These are phyloP conservation scores for Stemphylium vesicarium DNA, from an alignment of 2,329 filamentous ascomycete genomes.

Conservation along the genomic window DNA sequence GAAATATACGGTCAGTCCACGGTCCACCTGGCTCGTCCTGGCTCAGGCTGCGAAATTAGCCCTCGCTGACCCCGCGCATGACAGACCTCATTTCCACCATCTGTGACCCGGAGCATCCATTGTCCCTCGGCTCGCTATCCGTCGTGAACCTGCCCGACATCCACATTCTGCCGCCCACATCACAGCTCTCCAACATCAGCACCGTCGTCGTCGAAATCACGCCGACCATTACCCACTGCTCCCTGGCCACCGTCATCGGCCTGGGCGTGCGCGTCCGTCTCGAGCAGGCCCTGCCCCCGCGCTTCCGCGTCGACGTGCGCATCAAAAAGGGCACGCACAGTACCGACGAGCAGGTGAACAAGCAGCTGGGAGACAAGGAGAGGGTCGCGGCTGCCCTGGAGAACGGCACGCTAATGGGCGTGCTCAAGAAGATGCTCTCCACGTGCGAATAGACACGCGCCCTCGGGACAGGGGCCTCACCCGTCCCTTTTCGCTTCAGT, in stretches of 20 bases:
- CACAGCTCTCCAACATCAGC: slow-evolving; percentile 67
- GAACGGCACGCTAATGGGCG: slow-evolving; percentile 86
- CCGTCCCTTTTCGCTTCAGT: neutral
- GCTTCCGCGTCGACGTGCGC: slow-evolving; percentile 88
- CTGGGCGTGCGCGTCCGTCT: slow-evolving; percentile 89
- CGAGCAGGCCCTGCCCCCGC: slow-evolving; percentile 87
- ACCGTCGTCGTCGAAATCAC: slow-evolving; percentile 88
- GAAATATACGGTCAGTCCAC: slow-evolving; percentile 80
- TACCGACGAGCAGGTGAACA: slow-evolving; percentile 94
- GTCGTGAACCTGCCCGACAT: slow-evolving; percentile 98
- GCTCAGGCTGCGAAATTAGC: neutral
- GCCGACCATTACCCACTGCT: slow-evolving; percentile 96
- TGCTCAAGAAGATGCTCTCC: slow-evolving; percentile 92
- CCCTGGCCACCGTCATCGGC: slow-evolving; percentile 93
- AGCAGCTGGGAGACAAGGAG: slow-evolving; percentile 96
- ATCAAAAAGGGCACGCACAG: slow-evolving; percentile 97
- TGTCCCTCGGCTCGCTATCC: slow-evolving; percentile 89
- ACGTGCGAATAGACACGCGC: slow-evolving; percentile 67
- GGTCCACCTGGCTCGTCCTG: neutral
- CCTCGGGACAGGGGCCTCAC: neutral
- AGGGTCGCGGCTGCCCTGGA: slow-evolving; percentile 92
- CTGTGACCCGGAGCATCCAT: slow-evolving; percentile 93
- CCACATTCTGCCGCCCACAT: slow-evolving; percentile 72
- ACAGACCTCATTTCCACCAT: slow-evolving; percentile 92
- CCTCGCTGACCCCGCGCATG: slow-evolving; percentile 30